Conservation (phyloP, 2,329 filamentous ascomycete genomes). For the Alternaria viburni region DNA sequence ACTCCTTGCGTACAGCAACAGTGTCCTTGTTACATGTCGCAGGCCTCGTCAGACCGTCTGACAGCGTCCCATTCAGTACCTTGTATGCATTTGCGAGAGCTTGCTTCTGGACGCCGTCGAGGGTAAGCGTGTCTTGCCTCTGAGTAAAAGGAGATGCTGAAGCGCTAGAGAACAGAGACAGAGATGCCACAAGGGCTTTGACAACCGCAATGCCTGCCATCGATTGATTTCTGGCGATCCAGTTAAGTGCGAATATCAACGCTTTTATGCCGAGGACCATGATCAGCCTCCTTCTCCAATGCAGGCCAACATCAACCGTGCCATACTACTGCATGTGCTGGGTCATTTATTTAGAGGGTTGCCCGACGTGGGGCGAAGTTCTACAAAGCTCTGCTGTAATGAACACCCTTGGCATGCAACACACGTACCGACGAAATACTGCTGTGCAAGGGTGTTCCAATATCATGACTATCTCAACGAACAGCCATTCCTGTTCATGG, state of each 20-base stretch:
- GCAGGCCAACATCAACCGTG: not conserved
- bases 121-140: conserved; percentile 27
- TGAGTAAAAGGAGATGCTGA: conserved; percentile 27
- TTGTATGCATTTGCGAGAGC: conserved; percentile 36
- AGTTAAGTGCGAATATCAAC: not conserved
- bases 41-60: conserved; percentile 32
- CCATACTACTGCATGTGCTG: conserved; percentile 1
- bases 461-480: not conserved
- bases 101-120: conserved; percentile 34
- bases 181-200: conserved; percentile 29
- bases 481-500: not conserved
- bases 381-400: not conserved
- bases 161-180: conserved; percentile 27
- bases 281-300: not conserved
- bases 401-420: not conserved
- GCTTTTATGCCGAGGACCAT: conserved; percentile 4
- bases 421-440: not conserved
- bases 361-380: not conserved
- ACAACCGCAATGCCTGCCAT: conserved; percentile 31
- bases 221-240: not conserved
- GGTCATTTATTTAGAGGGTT: conserved; percentile 11
- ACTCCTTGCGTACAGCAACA: conserved; percentile 53
- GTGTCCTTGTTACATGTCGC: conserved; percentile 49
- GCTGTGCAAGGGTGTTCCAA: not conserved
- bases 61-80: conserved; percentile 36